These are phyloP conservation scores for Croton laevigatus DNA, from an alignment of 441 rosid species.

Conservation along the genomic window DNA sequence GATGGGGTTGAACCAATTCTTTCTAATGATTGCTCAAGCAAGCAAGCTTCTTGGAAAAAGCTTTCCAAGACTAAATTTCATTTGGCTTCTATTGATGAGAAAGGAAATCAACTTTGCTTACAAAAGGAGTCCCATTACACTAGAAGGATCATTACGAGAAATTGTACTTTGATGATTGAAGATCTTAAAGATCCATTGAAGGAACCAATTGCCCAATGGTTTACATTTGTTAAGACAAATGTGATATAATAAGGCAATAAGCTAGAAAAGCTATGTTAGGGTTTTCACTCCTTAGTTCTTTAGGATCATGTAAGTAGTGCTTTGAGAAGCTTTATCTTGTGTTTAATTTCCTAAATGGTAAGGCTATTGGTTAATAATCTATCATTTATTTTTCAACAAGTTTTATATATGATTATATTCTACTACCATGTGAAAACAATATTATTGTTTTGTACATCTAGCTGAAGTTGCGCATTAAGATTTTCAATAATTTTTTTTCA, in stretches of 20 bases:
- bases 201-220: slow-evolving; percentile 36
- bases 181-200: slow-evolving; percentile 21
- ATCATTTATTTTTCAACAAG: too few species aligned
- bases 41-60: slow-evolving; percentile 19
- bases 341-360: too few species aligned
- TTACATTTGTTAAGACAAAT: slow-evolving; percentile 22
- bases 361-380: too few species aligned
- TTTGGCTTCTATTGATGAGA: slow-evolving; percentile 27
- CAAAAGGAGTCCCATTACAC: slow-evolving; percentile 23
- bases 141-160: slow-evolving; percentile 18
- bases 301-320: too few species aligned
- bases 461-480: too few species aligned
- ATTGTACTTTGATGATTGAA: slow-evolving; percentile 21
- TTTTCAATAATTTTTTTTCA: too few species aligned
- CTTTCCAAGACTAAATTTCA: slow-evolving; percentile 27
- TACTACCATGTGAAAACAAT: too few species aligned
- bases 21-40: slow-evolving; percentile 21
- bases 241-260: background rate
- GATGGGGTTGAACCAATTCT: slow-evolving; percentile 16
- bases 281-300: too few species aligned
- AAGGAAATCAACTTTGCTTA: slow-evolving; percentile 27
- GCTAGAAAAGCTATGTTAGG: background rate
- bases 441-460: too few species aligned
- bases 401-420: too few species aligned
- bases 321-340: too few species aligned